phyloP scores from a whole-genome alignment of 257 asterid species.

The Jasminum sambac region DNA sequence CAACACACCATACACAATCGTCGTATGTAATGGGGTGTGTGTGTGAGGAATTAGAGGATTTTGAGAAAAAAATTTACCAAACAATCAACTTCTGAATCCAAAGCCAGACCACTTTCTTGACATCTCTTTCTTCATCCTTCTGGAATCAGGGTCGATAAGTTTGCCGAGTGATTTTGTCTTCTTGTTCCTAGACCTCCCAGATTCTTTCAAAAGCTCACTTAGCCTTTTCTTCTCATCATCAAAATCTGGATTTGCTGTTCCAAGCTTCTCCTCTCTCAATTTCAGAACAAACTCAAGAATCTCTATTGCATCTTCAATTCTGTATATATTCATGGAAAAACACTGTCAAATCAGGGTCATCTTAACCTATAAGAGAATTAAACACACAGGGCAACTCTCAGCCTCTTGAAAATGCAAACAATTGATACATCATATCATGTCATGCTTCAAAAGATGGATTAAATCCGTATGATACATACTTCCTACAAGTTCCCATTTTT shows the following conservation, averaged over 20 bases:
- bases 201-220: slow-evolving; percentile 93
- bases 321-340: slow-evolving; percentile 32
- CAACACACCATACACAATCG: slow-evolving; percentile 57
- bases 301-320: slow-evolving; percentile 97
- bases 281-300: slow-evolving; percentile 88
- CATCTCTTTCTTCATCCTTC: slow-evolving; percentile 80
- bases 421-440: not conserved
- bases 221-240: slow-evolving; percentile 96
- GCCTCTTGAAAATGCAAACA: not conserved
- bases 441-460: not conserved
- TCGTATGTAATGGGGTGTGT: slow-evolving; percentile 47
- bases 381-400: not conserved
- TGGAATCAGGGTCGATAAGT: slow-evolving; percentile 83
- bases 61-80: slow-evolving; percentile 11
- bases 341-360: not conserved
- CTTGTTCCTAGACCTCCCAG: slow-evolving; percentile 88
- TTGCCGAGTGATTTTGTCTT: slow-evolving; percentile 92
- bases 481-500: not conserved
- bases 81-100: slow-evolving; percentile 76
- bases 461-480: not conserved
- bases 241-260: slow-evolving; percentile 96
- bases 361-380: slow-evolving; percentile 5
- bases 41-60: slow-evolving; percentile 23
- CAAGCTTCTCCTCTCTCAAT: slow-evolving; percentile 96
- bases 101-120: slow-evolving; percentile 96